Evolutionary conservation across 2,329 filamentous ascomycete species (phyloP).

Genomic region (Sarocladium brachiariae): DNA sequence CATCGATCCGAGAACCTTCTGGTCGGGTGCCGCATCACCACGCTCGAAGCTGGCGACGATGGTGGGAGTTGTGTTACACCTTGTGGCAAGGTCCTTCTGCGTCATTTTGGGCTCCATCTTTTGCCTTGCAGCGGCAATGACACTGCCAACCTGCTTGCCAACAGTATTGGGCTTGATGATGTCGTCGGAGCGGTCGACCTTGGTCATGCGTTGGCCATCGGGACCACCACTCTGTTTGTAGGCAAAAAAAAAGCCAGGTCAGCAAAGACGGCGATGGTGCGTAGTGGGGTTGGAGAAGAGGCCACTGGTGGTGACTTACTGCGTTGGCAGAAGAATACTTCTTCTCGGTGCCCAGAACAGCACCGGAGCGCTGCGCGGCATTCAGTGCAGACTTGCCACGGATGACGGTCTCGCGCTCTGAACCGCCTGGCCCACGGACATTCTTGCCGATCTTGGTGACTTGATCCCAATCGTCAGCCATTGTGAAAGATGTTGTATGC

Average conservation of each 20-base stretch:
- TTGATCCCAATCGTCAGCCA: slow-evolving; percentile 71
- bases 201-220: slow-evolving; percentile 93
- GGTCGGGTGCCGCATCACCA: slow-evolving; percentile 70
- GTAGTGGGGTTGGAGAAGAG: not conserved
- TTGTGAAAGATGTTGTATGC: slow-evolving; percentile 41
- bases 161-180: slow-evolving; percentile 96
- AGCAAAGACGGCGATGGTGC: too few relatives aligned
- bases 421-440: slow-evolving; percentile 58
- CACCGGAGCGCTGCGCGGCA: slow-evolving; percentile 76
- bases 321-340: slow-evolving; percentile 73
- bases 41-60: slow-evolving; percentile 82
- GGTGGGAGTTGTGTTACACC: slow-evolving; percentile 78
- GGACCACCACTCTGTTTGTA: slow-evolving; percentile 20
- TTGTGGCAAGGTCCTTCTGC: slow-evolving; percentile 79
- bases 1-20: slow-evolving; percentile 71
- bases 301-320: slow-evolving; percentile 40
- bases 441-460: slow-evolving; percentile 93
- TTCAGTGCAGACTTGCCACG: slow-evolving; percentile 79
- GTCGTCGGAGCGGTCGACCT: slow-evolving; percentile 95
- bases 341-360: slow-evolving; percentile 82
- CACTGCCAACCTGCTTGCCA: slow-evolving; percentile 71
- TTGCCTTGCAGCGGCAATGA: slow-evolving; percentile 72
- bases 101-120: slow-evolving; percentile 91
- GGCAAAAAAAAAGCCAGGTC: slow-evolving; percentile 10
- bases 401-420: slow-evolving; percentile 77